Percentiles rank a stretch among this genome's conserved stretches.
Conservation (phyloP, 73 alveolate genomes). For the Diophrys sp. region DNA sequence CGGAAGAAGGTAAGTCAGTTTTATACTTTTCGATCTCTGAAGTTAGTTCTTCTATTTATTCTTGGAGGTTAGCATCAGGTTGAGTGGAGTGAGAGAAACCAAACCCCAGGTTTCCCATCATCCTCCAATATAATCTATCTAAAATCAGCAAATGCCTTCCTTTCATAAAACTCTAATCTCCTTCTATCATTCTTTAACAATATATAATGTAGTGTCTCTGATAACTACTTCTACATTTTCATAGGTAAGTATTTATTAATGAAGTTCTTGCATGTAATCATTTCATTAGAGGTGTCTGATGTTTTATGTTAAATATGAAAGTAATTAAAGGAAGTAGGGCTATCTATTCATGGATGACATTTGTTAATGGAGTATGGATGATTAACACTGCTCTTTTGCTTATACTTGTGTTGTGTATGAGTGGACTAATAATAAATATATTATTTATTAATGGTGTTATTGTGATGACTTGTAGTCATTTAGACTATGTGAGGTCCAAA, state of each 20-base stretch:
- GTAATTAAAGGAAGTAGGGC: too few relatives aligned
- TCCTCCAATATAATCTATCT: slow-evolving; percentile 15
- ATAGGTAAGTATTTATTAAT: background rate
- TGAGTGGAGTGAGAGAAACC: too few relatives aligned
- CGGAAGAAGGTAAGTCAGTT: slow-evolving; percentile 8
- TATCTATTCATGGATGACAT: too few relatives aligned
- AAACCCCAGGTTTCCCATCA: slow-evolving; percentile 24
- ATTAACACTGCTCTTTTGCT: too few relatives aligned
- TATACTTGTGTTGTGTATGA: too few relatives aligned
- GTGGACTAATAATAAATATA: too few relatives aligned
- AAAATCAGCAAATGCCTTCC: slow-evolving; percentile 21
- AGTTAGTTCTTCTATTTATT: background rate
- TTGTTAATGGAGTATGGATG: too few relatives aligned
- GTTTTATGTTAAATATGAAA: too few relatives aligned
- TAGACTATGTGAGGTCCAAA: too few relatives aligned
- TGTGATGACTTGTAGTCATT: too few relatives aligned
- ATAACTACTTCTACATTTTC: background rate
- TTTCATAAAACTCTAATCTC: slow-evolving; percentile 29
- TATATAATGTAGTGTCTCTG: background rate
- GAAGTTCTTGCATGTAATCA: background rate
- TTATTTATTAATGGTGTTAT: too few relatives aligned
- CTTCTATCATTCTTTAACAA: slow-evolving; percentile 1
- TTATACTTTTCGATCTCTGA: slow-evolving; percentile 3
- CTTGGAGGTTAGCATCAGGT: slow-evolving; percentile 7
- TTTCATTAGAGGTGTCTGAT: too few relatives aligned